Evolutionary conservation across 768 basidiomycete genomes (phyloP).

Genomic region (Pleurotus eryngii): DNA sequence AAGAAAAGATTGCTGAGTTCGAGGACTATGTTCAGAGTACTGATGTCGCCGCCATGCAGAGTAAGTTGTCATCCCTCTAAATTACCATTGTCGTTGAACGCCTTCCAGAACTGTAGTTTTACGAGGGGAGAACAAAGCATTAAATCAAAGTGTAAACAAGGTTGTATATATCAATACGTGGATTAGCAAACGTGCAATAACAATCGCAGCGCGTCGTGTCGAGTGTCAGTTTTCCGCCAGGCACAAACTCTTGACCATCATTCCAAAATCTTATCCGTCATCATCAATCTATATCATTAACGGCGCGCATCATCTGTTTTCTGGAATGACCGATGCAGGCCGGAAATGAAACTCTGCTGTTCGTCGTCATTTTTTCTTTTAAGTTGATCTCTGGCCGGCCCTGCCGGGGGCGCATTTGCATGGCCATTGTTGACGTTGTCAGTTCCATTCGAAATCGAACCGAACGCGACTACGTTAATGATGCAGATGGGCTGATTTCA

Average conservation of each 20-base stretch:
- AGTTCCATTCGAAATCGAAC: neutral
- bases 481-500: slow-evolving; percentile 4
- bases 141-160: neutral
- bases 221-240: neutral
- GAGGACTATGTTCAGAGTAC: slow-evolving; percentile 90
- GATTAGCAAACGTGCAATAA: too few species aligned
- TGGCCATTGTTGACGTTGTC: neutral
- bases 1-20: slow-evolving; percentile 83
- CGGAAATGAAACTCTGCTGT: slow-evolving; percentile 1
- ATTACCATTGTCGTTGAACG: neutral
- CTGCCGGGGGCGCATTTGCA: neutral
- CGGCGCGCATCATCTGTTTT: neutral
- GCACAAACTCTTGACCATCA: slow-evolving; percentile 1
- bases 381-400: neutral
- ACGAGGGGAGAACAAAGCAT: slow-evolving; percentile 18
- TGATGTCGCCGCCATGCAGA: slow-evolving; percentile 93
- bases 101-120: slow-evolving; percentile 7
- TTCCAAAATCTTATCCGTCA: neutral
- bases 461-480: slow-evolving; percentile 1
- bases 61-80: slow-evolving; percentile 38
- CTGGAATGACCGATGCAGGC: neutral
- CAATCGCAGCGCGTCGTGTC: too few species aligned
- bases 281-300: neutral
- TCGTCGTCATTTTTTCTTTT: neutral
- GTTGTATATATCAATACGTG: neutral